Conservation (phyloP, 164 flowering plant genomes). For the Macadamia integrifolia region DNA sequence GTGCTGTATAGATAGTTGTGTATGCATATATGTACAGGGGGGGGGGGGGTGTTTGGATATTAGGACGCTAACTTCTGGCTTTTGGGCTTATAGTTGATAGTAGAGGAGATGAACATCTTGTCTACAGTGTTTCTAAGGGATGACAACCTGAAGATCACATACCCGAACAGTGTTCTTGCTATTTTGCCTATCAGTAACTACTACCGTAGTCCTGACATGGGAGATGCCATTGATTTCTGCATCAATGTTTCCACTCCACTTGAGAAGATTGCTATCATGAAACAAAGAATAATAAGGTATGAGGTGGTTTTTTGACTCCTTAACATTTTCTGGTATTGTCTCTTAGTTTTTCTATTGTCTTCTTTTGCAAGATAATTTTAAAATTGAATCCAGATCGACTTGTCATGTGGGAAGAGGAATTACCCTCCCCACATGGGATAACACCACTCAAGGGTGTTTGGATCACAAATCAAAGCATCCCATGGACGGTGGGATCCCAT, state of each 20-base stretch:
- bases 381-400: no score
- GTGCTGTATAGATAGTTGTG: no score
- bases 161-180: slow-evolving; percentile 52
- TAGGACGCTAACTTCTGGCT: not conserved
- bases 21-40: no score
- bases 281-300: slow-evolving; percentile 37
- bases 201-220: slow-evolving; percentile 60
- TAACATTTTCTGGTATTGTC: no score
- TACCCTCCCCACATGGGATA: no score
- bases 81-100: slow-evolving; percentile 42
- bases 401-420: no score
- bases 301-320: not conserved
- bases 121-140: slow-evolving; percentile 52
- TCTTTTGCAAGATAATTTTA: no score
- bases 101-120: slow-evolving; percentile 70
- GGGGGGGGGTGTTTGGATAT: no score
- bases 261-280: slow-evolving; percentile 47
- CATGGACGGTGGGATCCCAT: no score
- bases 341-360: no score
- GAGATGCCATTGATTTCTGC: slow-evolving; percentile 50
- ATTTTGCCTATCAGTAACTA: slow-evolving; percentile 50
- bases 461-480: no score
- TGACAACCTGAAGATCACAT: slow-evolving; percentile 55
- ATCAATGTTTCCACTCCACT: slow-evolving; percentile 51
- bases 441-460: no score